phyloP scores from a whole-genome alignment of 176 grass and related monocot genomes.

The Oryza punctata region DNA sequence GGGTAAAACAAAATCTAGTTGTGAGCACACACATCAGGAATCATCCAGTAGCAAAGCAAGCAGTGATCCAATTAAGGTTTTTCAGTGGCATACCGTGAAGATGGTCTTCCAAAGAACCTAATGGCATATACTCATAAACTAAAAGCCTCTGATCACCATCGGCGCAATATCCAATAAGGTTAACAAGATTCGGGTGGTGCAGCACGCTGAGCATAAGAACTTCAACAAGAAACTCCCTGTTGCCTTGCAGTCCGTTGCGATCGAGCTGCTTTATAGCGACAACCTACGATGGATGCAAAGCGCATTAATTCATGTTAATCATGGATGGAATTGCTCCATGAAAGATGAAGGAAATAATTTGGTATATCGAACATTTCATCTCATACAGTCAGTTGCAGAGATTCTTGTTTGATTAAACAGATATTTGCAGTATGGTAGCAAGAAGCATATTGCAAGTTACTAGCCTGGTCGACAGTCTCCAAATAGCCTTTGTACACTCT shows the following conservation, averaged over 20 bases:
- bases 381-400: not conserved
- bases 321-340: not conserved
- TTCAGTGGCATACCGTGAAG: slow-evolving; percentile 45
- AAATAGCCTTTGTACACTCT: slow-evolving; percentile 74
- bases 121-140: slow-evolving; percentile 67
- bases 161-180: slow-evolving; percentile 58
- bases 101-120: slow-evolving; percentile 67
- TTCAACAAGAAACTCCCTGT: slow-evolving; percentile 54
- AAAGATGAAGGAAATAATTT: not conserved
- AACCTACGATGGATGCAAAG: slow-evolving; percentile 35
- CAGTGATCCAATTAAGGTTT: not conserved
- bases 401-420: not conserved
- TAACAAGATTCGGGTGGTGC: slow-evolving; percentile 68
- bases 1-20: slow-evolving; percentile 19
- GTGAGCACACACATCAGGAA: not conserved
- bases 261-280: slow-evolving; percentile 73
- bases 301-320: slow-evolving; percentile 1
- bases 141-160: slow-evolving; percentile 65
- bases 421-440: not conserved
- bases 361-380: not conserved
- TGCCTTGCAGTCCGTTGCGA: slow-evolving; percentile 61
- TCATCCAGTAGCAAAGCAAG: not conserved
- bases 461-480: slow-evolving; percentile 65
- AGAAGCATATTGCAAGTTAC: not conserved
- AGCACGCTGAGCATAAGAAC: slow-evolving; percentile 64